Conservation (phyloP, 1,284 basidiomycete species). For the Ustilago sp. region DNA sequence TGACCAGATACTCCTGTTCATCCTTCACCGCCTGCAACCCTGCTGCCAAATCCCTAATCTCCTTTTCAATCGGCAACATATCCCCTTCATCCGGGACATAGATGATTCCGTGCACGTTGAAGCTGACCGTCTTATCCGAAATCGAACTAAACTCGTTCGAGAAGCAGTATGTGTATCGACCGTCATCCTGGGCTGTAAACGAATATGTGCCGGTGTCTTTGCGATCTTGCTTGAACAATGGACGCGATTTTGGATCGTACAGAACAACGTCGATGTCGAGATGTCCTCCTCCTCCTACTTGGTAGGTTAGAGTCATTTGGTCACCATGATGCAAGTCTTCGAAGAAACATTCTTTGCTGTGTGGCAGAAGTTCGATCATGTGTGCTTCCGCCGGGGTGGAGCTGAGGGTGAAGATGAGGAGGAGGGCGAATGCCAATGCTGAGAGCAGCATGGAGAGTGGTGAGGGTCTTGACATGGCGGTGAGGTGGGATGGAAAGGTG, state of each 20-base stretch:
- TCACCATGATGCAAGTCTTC: conserved; percentile 95
- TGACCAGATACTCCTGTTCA: conserved; percentile 97
- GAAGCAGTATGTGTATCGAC: conserved; percentile 95
- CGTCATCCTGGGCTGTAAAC: conserved; percentile 86
- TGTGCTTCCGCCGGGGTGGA: conserved; percentile 53
- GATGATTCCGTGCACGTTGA: conserved; percentile 98
- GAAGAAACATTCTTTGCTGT: conserved; percentile 95
- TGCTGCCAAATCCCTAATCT: conserved; percentile 88
- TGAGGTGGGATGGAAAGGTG: neutral
- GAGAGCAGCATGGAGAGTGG: conserved; percentile 10
- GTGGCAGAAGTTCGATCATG: conserved; percentile 76
- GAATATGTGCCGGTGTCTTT: conserved; percentile 90
- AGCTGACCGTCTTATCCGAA: conserved; percentile 94
- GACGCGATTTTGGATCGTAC: conserved; percentile 74
- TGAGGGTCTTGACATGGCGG: conserved; percentile 10
- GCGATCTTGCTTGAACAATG: conserved; percentile 82
- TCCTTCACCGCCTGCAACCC: conserved; percentile 93
- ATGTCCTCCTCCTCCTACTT: conserved; percentile 95
- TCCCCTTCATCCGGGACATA: conserved; percentile 86
- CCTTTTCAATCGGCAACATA: conserved; percentile 85
- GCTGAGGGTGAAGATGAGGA: conserved; percentile 11
- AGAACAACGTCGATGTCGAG: conserved; percentile 97
- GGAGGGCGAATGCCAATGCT: conserved; percentile 10
- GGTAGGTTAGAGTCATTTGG: conserved; percentile 99
- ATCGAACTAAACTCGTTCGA: conserved; percentile 97